Evolutionary conservation across 495 filamentous ascomycete species (phyloP).

Genomic region (Penicillium cinerascens): DNA sequence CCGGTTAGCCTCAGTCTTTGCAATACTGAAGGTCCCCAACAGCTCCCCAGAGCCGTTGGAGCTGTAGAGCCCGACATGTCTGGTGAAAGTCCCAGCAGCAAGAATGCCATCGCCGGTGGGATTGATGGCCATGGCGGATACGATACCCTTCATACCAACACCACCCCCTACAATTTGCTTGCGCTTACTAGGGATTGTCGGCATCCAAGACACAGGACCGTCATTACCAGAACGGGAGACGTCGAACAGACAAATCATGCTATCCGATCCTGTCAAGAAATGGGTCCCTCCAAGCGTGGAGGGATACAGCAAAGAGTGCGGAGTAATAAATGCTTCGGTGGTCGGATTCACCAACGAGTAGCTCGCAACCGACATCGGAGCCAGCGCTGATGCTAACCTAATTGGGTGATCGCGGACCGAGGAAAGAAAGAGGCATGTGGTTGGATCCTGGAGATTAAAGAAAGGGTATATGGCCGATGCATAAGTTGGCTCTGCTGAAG

Average conservation of each 20-base stretch:
- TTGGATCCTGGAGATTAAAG: conserved; percentile 61
- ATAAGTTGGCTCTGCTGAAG: conserved; percentile 65
- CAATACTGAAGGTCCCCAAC: conserved; percentile 61
- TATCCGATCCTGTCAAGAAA: conserved; percentile 70
- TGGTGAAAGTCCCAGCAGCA: conserved; percentile 78
- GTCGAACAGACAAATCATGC: conserved; percentile 76
- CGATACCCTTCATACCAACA: conserved; percentile 78
- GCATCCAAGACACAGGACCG: conserved; percentile 58
- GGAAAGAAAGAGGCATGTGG: conserved; percentile 65
- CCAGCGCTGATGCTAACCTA: conserved; percentile 60
- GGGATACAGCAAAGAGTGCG: conserved; percentile 70
- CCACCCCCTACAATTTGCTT: conserved; percentile 66
- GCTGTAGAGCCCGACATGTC: conserved; percentile 75
- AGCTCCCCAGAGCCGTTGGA: conserved; percentile 59
- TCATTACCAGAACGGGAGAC: conserved; percentile 57
- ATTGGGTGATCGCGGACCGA: conserved; percentile 71
- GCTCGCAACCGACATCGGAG: conserved; percentile 46
- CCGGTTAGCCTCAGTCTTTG: conserved; percentile 35
- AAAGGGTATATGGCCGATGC: conserved; percentile 69
- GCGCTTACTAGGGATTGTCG: conserved; percentile 72
- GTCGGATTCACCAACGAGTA: conserved; percentile 71
- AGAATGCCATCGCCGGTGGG: conserved; percentile 53
- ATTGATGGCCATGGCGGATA: conserved; percentile 61
- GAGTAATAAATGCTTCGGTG: conserved; percentile 75
- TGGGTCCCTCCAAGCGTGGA: conserved; percentile 49